Evolutionary conservation across 768 basidiomycete species (phyloP).

Genomic region (Lactarius akahatsu): DNA sequence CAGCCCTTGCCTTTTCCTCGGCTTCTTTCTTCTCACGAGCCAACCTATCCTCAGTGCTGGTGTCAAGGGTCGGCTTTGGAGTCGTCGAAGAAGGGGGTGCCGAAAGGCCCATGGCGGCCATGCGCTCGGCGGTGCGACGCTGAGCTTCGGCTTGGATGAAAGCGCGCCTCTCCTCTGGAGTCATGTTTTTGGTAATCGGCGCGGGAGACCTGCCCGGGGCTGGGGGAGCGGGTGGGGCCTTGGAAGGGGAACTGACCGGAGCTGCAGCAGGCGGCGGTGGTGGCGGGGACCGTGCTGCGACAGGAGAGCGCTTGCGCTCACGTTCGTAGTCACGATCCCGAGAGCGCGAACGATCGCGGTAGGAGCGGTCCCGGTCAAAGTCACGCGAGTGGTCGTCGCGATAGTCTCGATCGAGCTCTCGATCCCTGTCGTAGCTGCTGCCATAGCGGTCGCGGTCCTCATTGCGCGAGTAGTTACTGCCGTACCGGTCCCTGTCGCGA

Average conservation of each 20-base stretch:
- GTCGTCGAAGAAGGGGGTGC: conserved; percentile 39
- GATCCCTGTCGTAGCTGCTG: conserved; percentile 44
- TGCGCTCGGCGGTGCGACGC: conserved; percentile 79
- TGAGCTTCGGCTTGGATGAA: conserved; percentile 79
- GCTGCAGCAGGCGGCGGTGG: conserved; percentile 52
- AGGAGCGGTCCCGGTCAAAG: conserved; percentile 44
- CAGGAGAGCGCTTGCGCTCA: conserved; percentile 37
- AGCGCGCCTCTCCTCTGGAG: conserved; percentile 76
- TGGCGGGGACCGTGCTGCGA: conserved; percentile 45
- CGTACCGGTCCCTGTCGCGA: conserved; percentile 36
- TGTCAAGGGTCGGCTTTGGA: conserved; percentile 61
- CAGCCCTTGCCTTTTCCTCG: conserved; percentile 74
- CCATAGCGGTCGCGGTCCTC: conserved; percentile 38
- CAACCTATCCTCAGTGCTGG: conserved; percentile 79
- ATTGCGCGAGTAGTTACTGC: conserved; percentile 33
- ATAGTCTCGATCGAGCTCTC: conserved; percentile 42
- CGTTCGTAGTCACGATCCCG: conserved; percentile 35
- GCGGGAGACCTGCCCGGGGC: conserved; percentile 58
- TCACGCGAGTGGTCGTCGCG: conserved; percentile 40
- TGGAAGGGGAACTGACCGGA: conserved; percentile 40
- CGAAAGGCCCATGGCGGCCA: conserved; percentile 77
- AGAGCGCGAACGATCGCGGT: conserved; percentile 31
- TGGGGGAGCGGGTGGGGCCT: conserved; percentile 52
- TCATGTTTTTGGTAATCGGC: conserved; percentile 72
- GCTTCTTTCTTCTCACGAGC: conserved; percentile 88